Evolutionary conservation across 345 rosid species (phyloP), one percentile per base, ranked within the genome.

Genomic region (Citrus medica): DNA sequence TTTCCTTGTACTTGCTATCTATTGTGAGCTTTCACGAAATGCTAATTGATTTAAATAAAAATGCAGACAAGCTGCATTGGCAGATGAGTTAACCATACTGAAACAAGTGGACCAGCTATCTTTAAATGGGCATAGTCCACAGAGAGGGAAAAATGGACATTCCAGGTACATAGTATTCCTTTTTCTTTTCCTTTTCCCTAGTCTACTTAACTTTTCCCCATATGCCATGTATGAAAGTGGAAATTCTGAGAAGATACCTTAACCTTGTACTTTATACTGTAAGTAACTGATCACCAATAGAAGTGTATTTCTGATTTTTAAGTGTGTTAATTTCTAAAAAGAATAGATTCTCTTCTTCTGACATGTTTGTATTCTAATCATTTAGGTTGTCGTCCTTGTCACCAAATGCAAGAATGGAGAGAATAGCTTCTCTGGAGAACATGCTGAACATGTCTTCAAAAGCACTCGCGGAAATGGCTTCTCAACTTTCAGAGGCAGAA

Each of bases 401-500:
- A 76, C 88, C 94, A 51, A 89, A 82, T 84, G 87, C 91, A 46
- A 89, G 94, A 87, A 82, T 79, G 85, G 85, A 90, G 76, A 89
- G 95, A 82, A 86, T 85, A 66, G 86, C 90, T 76, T 87, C 93
- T 73, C 89, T 93, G 38, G 94, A 93, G 85, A 85, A 70, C 78
- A 91, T 93, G 95, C 77, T 90, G 80, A 88, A 83, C 82, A 84
- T 91, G 88, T 88, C 97, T 64, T 88, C 95, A 72, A 85, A 85
- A 82, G 87, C 90, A 38, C 93, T 93, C 73, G 86, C 73, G 61
- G 85, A 87, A 63, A 93, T 93, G 97, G 91, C 90, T 80, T 91
- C 97, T 67, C 95, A 93, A 82, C 91, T 93, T 84, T 91, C 90
- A 35, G 97, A 90, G 83, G 94, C 93, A 87, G 92, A 91, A 84